Percentiles rank a stretch among this genome's conserved stretches.
phyloP scores from a whole-genome alignment of 495 filamentous ascomycete species.

The Astrothelium macrocarpum region DNA sequence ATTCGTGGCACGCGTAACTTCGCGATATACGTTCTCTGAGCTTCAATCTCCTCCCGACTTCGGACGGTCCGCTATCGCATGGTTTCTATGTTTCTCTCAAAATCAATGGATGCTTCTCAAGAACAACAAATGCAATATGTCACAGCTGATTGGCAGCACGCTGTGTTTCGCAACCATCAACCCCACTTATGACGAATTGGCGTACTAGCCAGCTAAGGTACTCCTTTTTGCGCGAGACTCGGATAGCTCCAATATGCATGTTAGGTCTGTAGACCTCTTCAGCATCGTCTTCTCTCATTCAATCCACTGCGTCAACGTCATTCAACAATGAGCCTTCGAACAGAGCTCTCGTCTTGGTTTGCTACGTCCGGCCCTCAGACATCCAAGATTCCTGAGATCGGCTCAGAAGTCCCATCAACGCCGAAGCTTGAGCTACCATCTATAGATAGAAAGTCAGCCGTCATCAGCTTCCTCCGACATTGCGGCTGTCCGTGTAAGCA shows the following conservation, averaged over 20 bases:
- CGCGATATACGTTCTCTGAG: too few relatives aligned
- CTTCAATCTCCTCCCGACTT: too few relatives aligned
- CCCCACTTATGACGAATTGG: neutral
- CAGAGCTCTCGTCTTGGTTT: slow-evolving; percentile 19
- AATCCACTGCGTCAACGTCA: neutral
- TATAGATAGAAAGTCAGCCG: slow-evolving; percentile 35
- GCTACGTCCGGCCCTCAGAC: neutral
- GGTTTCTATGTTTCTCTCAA: too few relatives aligned
- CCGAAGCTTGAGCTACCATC: slow-evolving; percentile 36
- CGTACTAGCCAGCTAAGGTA: neutral
- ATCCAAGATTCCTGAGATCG: slow-evolving; percentile 7
- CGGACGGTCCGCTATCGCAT: too few relatives aligned
- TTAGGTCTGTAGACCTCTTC: neutral
- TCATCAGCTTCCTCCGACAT: slow-evolving; percentile 51
- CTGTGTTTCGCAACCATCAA: too few relatives aligned
- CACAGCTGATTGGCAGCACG: too few relatives aligned
- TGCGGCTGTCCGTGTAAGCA: slow-evolving; percentile 48
- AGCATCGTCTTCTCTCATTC: neutral
- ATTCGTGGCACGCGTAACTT: too few relatives aligned
- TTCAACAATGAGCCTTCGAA: slow-evolving; percentile 14
- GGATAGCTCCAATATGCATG: neutral
- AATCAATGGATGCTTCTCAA: too few relatives aligned
- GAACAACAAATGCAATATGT: too few relatives aligned
- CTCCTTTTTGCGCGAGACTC: neutral
- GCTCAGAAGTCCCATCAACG: slow-evolving; percentile 37